Conservation (phyloP, 2,329 filamentous ascomycete genomes). For the Tolypocladium tundrense region DNA sequence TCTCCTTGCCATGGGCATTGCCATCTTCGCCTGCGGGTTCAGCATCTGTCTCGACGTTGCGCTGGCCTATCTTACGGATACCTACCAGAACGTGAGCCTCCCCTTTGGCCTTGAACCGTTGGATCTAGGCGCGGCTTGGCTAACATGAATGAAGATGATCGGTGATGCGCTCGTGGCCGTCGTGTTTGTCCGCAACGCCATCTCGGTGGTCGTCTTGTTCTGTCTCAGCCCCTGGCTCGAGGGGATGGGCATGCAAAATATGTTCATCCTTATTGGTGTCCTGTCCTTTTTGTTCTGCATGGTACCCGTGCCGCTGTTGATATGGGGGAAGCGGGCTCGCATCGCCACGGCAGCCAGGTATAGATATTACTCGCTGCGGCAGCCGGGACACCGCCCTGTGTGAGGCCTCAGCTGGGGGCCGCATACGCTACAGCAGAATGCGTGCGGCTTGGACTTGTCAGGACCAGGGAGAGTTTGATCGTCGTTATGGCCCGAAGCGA, state of each 20-base stretch:
- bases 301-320: slow-evolving; percentile 8
- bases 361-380: slow-evolving; percentile 1
- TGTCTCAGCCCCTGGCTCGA: slow-evolving; percentile 12
- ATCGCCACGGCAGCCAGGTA: slow-evolving; percentile 1
- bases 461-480: neutral
- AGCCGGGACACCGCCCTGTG: neutral
- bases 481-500: neutral
- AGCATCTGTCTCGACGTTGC: slow-evolving; percentile 19
- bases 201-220: slow-evolving; percentile 9
- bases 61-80: slow-evolving; percentile 27
- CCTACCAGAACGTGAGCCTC: slow-evolving; percentile 20
- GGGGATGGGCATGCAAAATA: slow-evolving; percentile 9
- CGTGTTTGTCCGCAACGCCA: slow-evolving; percentile 12
- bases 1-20: slow-evolving; percentile 21
- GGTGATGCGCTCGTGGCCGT: slow-evolving; percentile 11
- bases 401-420: neutral
- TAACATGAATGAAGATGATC: slow-evolving; percentile 7
- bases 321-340: slow-evolving; percentile 12
- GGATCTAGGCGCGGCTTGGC: neutral
- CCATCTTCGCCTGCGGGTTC: slow-evolving; percentile 12
- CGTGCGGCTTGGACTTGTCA: neutral
- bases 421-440: neutral
- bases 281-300: slow-evolving; percentile 6
- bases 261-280: slow-evolving; percentile 7
- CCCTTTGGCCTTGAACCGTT: no score